A percentile compares a stretch with the other conserved stretches of the same genome.
phyloP scores from a whole-genome alignment of 2,329 filamentous ascomycete genomes.

The Alternaria rosae region DNA sequence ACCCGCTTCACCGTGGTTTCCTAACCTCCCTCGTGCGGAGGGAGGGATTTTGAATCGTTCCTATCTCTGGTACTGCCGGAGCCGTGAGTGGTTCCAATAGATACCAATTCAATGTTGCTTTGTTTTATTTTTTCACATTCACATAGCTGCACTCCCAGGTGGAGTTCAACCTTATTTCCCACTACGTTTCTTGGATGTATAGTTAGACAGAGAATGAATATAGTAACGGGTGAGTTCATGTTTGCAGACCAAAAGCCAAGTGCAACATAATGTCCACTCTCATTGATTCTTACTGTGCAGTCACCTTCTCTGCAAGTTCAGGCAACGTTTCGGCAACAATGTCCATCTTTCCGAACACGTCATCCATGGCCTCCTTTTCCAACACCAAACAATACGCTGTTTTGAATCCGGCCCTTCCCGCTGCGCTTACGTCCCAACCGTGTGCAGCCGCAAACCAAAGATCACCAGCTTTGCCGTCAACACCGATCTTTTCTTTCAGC shows the following conservation, averaged over 20 bases:
- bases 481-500: conserved; percentile 53
- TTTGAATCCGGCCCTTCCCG: conserved; percentile 59
- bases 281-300: neutral
- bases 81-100: too few relatives aligned
- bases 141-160: neutral
- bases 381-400: conserved; percentile 63
- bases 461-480: conserved; percentile 37
- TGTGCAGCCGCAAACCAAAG: conserved; percentile 67
- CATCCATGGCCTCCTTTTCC: conserved; percentile 60
- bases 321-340: conserved; percentile 57
- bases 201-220: neutral
- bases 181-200: neutral
- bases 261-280: neutral
- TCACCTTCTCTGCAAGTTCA: conserved; percentile 54
- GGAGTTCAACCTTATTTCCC: neutral
- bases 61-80: too few relatives aligned
- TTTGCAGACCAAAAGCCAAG: too few relatives aligned
- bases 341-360: conserved; percentile 63
- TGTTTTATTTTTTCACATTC: too few relatives aligned
- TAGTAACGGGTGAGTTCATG: too few relatives aligned
- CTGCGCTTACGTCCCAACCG: conserved; percentile 66
- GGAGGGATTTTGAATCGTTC: too few relatives aligned
- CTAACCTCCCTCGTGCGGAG: too few relatives aligned
- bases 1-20: too few relatives aligned
- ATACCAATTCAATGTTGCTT: too few relatives aligned